Percentiles rank a stretch among this genome's conserved stretches.
Evolutionary conservation across 371 early-diverging fungal species (phyloP).

Genomic region (Cokeromyces recurvatus): DNA sequence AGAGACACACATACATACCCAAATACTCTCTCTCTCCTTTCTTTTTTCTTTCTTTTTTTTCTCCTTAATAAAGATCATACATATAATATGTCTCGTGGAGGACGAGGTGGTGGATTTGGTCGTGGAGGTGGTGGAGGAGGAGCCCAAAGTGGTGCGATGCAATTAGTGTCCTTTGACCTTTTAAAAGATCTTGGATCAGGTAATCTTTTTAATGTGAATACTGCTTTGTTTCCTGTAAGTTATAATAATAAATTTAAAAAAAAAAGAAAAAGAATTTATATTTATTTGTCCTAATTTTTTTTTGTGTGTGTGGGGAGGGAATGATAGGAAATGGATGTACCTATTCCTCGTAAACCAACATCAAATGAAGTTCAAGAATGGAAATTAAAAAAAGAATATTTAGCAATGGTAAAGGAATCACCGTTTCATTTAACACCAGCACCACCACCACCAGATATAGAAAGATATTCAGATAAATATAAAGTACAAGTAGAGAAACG

Average conservation of each 20-base stretch:
- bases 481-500: slow-evolving; percentile 21
- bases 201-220: slow-evolving; percentile 39
- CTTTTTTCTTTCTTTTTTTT: too few species aligned
- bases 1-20: too few species aligned
- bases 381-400: slow-evolving; percentile 27
- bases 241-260: too few species aligned
- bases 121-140: slow-evolving; percentile 38
- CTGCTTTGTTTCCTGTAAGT: slow-evolving; percentile 42
- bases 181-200: slow-evolving; percentile 41
- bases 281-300: too few species aligned
- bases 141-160: slow-evolving; percentile 37
- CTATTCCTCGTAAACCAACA: slow-evolving; percentile 41
- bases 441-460: slow-evolving; percentile 39
- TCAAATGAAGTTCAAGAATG: slow-evolving; percentile 29
- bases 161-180: slow-evolving; percentile 41
- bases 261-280: too few species aligned
- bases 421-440: slow-evolving; percentile 34
- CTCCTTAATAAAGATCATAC: too few species aligned
- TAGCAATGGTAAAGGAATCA: slow-evolving; percentile 26
- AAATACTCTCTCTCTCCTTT: too few species aligned
- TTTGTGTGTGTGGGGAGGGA: background rate
- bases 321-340: slow-evolving; percentile 43
- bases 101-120: slow-evolving; percentile 39
- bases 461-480: slow-evolving; percentile 48
- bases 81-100: slow-evolving; percentile 34